These are phyloP conservation scores for Centrapalus pauciflorus DNA, from an alignment of 129 eudicot genomes.

Conservation along the genomic window DNA sequence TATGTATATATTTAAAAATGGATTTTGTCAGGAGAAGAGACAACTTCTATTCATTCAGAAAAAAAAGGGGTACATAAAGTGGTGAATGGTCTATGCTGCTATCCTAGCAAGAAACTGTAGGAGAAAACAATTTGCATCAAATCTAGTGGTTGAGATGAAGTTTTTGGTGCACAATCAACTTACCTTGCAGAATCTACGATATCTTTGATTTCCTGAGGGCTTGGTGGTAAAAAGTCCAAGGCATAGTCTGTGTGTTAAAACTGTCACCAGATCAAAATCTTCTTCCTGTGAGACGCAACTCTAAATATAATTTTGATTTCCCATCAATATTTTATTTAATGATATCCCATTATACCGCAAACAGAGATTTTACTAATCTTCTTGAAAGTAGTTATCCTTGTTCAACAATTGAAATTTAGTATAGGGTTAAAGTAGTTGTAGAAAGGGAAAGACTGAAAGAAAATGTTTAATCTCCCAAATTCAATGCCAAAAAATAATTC, in stretches of 20 bases:
- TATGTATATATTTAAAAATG: background rate
- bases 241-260: conserved; percentile 45
- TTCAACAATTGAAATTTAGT: too few species aligned
- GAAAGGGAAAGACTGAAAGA: too few species aligned
- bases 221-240: conserved; percentile 62
- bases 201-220: conserved; percentile 39
- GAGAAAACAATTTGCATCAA: background rate
- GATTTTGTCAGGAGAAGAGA: background rate
- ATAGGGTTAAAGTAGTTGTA: too few species aligned
- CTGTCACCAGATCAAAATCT: conserved; percentile 46
- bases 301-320: background rate
- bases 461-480: too few species aligned
- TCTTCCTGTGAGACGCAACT: conserved; percentile 43
- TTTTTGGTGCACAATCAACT: background rate
- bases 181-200: conserved; percentile 43
- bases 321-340: background rate
- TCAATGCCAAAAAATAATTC: too few species aligned
- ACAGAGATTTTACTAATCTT: too few species aligned
- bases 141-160: background rate
- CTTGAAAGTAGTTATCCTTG: too few species aligned
- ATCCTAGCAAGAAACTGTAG: background rate
- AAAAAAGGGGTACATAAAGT: conserved; percentile 2
- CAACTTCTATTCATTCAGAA: background rate
- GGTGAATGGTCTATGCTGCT: background rate
- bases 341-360: too few species aligned